Percentiles rank a stretch among this genome's conserved stretches.
phyloP scores from a whole-genome alignment of 768 basidiomycete genomes.

The Russula compacta region DNA sequence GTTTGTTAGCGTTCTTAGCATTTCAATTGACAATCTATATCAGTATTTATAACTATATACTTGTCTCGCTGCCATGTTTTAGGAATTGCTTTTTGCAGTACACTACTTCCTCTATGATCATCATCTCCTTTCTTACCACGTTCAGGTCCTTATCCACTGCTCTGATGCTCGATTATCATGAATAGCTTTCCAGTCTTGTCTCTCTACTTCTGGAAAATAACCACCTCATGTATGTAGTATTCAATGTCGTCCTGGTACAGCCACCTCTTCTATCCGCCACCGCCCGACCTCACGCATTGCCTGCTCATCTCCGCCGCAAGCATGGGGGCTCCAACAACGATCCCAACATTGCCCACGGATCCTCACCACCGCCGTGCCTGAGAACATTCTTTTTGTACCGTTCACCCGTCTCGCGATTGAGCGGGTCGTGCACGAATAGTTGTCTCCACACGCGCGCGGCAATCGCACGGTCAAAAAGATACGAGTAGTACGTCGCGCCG shows the following conservation, averaged over 20 bases:
- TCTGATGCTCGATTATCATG: neutral
- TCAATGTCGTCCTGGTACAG: constrained; percentile 51
- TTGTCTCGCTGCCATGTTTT: neutral
- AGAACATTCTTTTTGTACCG: constrained; percentile 70
- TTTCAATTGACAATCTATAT: neutral
- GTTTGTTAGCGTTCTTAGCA: neutral
- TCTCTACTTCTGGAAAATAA: neutral
- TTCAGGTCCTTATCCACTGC: neutral
- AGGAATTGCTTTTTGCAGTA: neutral
- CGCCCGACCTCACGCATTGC: constrained; percentile 87
- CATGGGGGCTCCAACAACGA: constrained; percentile 53
- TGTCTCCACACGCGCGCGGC: constrained; percentile 84
- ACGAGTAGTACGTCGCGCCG: constrained; percentile 96
- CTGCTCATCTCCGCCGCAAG: constrained; percentile 63
- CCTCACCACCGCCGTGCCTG: constrained; percentile 76
- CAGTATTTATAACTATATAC: neutral
- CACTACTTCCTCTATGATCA: neutral
- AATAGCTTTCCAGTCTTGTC: neutral
- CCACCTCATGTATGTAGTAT: neutral
- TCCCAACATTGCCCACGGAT: constrained; percentile 92
- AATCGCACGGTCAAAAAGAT: constrained; percentile 93
- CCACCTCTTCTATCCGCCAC: constrained; percentile 76
- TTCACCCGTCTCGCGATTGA: constrained; percentile 70
- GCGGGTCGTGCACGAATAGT: constrained; percentile 59
- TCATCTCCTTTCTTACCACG: neutral